phyloP scores from a whole-genome alignment of 2,329 filamentous ascomycete genomes.

The Neofusicoccum cordaticola region DNA sequence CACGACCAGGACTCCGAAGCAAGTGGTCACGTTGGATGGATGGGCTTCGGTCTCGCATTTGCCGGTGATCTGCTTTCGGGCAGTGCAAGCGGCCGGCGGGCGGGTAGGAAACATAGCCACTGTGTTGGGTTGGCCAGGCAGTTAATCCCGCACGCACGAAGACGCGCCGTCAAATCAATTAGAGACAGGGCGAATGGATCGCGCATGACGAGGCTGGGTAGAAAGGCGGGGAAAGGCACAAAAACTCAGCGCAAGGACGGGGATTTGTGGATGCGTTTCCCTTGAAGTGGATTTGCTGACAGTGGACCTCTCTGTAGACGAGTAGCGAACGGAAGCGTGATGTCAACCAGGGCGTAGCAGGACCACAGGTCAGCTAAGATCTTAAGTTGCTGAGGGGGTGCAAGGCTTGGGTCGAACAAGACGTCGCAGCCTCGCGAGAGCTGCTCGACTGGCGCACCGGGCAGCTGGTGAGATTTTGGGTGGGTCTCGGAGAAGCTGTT shows the following conservation, averaged over 20 bases:
- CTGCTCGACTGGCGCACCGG: too few species aligned
- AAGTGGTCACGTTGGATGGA: neutral
- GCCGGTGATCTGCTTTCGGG: neutral
- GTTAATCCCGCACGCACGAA: neutral
- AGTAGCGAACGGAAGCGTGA: too few species aligned
- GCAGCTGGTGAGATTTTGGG: neutral
- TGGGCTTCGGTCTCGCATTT: neutral
- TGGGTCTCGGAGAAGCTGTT: neutral
- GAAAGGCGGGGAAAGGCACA: neutral
- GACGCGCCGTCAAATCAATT: neutral
- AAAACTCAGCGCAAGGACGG: too few species aligned
- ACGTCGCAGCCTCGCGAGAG: too few species aligned
- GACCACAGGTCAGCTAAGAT: too few species aligned
- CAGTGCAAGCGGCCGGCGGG: neutral
- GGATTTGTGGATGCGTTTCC: too few species aligned
- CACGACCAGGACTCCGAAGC: neutral
- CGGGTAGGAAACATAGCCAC: neutral
- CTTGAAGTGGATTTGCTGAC: too few species aligned
- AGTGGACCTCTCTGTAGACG: too few species aligned
- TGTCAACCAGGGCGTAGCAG: too few species aligned
- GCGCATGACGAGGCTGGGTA: neutral
- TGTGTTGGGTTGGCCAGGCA: neutral
- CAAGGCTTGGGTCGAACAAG: neutral
- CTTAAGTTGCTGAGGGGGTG: neutral
- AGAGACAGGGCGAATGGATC: neutral